Conservation (phyloP, 2,329 filamentous ascomycete genomes). For the Epichloe brachyelytri region DNA sequence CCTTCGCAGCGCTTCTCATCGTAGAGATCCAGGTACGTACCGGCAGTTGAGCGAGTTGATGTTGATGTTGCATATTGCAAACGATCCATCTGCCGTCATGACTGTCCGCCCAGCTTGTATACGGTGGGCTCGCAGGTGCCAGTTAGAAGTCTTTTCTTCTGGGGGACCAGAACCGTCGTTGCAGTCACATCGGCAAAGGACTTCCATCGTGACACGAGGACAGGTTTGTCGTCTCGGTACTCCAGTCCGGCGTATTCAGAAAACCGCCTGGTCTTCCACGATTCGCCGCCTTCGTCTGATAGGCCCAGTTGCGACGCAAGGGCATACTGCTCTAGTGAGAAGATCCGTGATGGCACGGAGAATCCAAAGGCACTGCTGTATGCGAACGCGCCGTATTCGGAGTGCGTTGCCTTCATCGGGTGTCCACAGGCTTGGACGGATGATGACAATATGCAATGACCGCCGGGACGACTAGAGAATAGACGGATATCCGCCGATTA, state of each 20-base stretch:
- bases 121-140: slow-evolving; percentile 55
- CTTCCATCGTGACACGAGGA: background rate
- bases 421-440: slow-evolving; percentile 67
- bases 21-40: slow-evolving; percentile 33
- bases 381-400: slow-evolving; percentile 69
- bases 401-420: slow-evolving; percentile 67
- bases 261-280: slow-evolving; percentile 63
- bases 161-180: slow-evolving; percentile 52
- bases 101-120: slow-evolving; percentile 48
- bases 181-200: background rate
- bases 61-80: slow-evolving; percentile 50
- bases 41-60: slow-evolving; percentile 33
- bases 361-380: slow-evolving; percentile 68
- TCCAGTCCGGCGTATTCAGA: slow-evolving; percentile 53
- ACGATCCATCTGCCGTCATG: slow-evolving; percentile 61
- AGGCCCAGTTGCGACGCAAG: slow-evolving; percentile 52
- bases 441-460: slow-evolving; percentile 55
- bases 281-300: slow-evolving; percentile 47
- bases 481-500: background rate
- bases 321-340: slow-evolving; percentile 37
- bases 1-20: slow-evolving; percentile 33
- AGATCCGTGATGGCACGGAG: slow-evolving; percentile 62
- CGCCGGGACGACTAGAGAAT: slow-evolving; percentile 48
- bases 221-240: slow-evolving; percentile 29
- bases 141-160: slow-evolving; percentile 43